Base-by-base conservation (phyloP, 2,329 filamentous ascomycete species). In the Didymella segeticola region DNA sequence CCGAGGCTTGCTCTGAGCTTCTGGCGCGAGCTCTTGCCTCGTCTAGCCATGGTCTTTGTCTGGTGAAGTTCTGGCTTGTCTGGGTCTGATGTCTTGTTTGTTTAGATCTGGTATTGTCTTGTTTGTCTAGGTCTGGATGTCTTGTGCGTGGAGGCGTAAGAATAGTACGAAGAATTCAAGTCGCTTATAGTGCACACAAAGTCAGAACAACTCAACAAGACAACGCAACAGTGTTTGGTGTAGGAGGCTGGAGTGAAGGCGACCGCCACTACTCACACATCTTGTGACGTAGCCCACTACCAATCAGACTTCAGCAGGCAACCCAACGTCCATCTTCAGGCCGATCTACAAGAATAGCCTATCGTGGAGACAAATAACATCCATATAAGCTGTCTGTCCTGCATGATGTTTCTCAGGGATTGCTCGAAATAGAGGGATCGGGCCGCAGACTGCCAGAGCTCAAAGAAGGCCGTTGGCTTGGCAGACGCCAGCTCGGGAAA, bases 1-100 rank as follows among this genome's bases (percentile, higher is more conserved):
- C 67, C 68, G 7, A 75, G 62, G 41, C 67, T 73, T 25, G 53
- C 63, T 23, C 55, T 53, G 8, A 67, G 58, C 52, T 56, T 56
- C 46, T 56, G 61, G 2, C 53, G 63, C 19, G 66, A 49, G 23
- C 50, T 50, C 36, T 54, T 53, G 45, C 39, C 64, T n/a, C 27
- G 23, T 25, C 33, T 50, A 15, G 36, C 45, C 43, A 45, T 38
- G n/a, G n/a, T n/a, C n/a, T n/a, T n/a, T n/a, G n/a, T n/a, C n/a
- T n/a, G n/a, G n/a, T n/a, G 10, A 26, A 26, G 25, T 26, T 10
- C 25, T 26, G n/a, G n/a, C n/a, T n/a, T n/a, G n/a, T n/a, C n/a
- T n/a, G n/a, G n/a, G n/a, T n/a, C n/a, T n/a, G n/a, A n/a, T n/a
- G n/a, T n/a, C n/a, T n/a, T n/a, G n/a, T n/a, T n/a, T n/a, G n/a